Evolutionary conservation across 176 grass and related monocot genomes (phyloP), one percentile per base, ranked within the genome.

Genomic region (Puccinellia tenuiflora): DNA sequence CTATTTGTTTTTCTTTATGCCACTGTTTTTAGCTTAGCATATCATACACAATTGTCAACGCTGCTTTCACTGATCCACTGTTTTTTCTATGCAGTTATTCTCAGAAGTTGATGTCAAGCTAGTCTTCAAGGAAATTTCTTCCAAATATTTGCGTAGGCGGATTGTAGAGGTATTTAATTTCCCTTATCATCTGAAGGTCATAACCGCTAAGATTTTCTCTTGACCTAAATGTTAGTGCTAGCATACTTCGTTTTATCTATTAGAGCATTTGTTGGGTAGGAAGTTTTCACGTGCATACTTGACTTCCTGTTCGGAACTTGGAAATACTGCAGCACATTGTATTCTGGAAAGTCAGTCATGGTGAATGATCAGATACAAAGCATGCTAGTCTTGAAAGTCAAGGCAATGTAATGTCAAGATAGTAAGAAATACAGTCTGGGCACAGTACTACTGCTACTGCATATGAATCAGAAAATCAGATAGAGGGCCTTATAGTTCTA

Each of bases 21-120:
- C 31, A 65, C 18, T 69, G 22, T 81, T 60, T 66, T 60, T 33
- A 77, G 48, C 8, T 51, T 60, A 85, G 1, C 30, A 85, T 81
- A 25, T 81, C 55, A 55, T 81, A 9, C 31, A 75, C 34, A 42
- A 60, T 63, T 62, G 28, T 72, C 33, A 63, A 26, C 37, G 46
- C 24, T 5, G 5, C 9, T 63, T 56, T 46, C 82, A 73, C 72
- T 86, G 46, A 82, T 47, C 77, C 68, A 37, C 45, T 78, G 17
- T 85, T 78, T 68, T 70, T 66, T 82, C 66, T 48, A 62, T 86
- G 53, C 76, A 98, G 96, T 86, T 98, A 75, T 98, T 91, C 86
- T 88, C 96, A 88, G 96, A 98, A 90, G 96, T 95, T 83, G 96
- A 98, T 83, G 92, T 98, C 40, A 98, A 98, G 84, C 73, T 98